Evolutionary conservation across 2,329 filamentous ascomycete species (phyloP).

Genomic region (Emericellopsis atlantica): DNA sequence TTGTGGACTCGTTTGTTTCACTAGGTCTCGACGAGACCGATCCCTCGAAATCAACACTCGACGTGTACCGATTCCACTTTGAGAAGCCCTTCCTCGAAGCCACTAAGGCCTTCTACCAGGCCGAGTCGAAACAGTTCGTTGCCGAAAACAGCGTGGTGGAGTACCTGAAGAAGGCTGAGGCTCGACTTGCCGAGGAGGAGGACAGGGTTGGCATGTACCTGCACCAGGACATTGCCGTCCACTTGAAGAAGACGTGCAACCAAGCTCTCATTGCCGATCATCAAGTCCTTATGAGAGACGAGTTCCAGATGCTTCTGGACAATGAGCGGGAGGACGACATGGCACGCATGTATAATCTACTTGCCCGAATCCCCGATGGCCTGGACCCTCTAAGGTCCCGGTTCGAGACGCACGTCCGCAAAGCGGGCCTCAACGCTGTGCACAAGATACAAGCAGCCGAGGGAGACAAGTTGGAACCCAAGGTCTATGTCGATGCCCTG

Average conservation of each 20-base stretch:
- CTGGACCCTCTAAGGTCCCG: constrained; percentile 75
- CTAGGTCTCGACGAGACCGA: constrained; percentile 90
- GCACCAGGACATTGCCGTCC: constrained; percentile 75
- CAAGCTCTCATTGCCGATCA: constrained; percentile 83
- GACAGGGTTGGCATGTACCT: constrained; percentile 86
- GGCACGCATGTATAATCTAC: constrained; percentile 86
- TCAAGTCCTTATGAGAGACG: constrained; percentile 73
- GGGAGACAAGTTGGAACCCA: constrained; percentile 84
- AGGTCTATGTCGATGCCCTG: constrained; percentile 90
- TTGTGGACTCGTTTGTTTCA: constrained; percentile 93
- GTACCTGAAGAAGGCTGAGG: constrained; percentile 99
- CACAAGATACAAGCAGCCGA: constrained; percentile 80
- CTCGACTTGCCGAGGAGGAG: constrained; percentile 81
- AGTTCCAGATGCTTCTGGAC: constrained; percentile 88
- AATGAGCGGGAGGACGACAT: constrained; percentile 93
- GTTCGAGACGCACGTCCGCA: constrained; percentile 88
- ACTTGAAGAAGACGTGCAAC: constrained; percentile 79
- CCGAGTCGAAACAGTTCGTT: constrained; percentile 87
- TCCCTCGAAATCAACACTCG: constrained; percentile 83
- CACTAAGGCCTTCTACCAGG: constrained; percentile 76
- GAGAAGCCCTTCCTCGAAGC: constrained; percentile 83
- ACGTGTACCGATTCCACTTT: constrained; percentile 88
- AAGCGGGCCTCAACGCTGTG: constrained; percentile 76
- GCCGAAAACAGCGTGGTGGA: constrained; percentile 96
- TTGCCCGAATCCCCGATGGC: constrained; percentile 81